Base-by-base conservation (phyloP, 768 basidiomycete genomes). In the Polyporus arcularius region DNA sequence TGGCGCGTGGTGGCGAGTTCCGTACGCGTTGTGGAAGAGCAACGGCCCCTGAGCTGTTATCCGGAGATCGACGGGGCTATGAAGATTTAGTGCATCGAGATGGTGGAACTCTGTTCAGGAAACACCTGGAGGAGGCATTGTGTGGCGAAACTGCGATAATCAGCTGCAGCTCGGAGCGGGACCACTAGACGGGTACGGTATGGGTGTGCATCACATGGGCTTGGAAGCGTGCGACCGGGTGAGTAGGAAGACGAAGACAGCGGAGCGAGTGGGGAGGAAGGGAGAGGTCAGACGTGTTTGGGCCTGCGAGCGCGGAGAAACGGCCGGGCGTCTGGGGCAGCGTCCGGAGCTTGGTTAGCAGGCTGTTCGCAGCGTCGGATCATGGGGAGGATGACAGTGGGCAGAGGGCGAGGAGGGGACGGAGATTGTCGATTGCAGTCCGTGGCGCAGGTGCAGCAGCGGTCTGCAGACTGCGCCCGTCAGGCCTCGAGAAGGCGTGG, bases 61-160 rank as follows among this genome's bases (percentile, higher is more conserved):
- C 61, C 57, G 57, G 61, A 41, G 40, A 63, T 63, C 61, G 30
- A 63, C 57, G 57, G 51, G 11, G 52, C 32, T 53, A 41, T 10
- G 9, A 16, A 40, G 35, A 28, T 42, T 53, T 21, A 41, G 52
- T 40, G 21, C 39, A 53, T 40, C 32, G 31, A 21, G 52, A 42
- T 53, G n/a, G 15, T 6, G 46, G 18, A 47, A 26, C n/a, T 35
- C 35, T 35, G 35, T 35, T 35, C 35, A 35, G 35, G 35, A 35
- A 35, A 35, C 35, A 35, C 35, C 35, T 35, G 35, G 35, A 35
- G 35, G 11, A 35, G 35, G 35, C 35, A 35, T 35, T 35, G 35
- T 35, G 35, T 35, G 35, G 35, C 35, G 6, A 6, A 35, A 11
- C 21, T 6, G 11, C 35, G 35, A 35, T 35, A 35, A 35, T 35